Evolutionary conservation across 2,329 filamentous ascomycete species (phyloP), one percentile per base, ranked within the genome.

Genomic region (Dothidotthia symphoricarpi): DNA sequence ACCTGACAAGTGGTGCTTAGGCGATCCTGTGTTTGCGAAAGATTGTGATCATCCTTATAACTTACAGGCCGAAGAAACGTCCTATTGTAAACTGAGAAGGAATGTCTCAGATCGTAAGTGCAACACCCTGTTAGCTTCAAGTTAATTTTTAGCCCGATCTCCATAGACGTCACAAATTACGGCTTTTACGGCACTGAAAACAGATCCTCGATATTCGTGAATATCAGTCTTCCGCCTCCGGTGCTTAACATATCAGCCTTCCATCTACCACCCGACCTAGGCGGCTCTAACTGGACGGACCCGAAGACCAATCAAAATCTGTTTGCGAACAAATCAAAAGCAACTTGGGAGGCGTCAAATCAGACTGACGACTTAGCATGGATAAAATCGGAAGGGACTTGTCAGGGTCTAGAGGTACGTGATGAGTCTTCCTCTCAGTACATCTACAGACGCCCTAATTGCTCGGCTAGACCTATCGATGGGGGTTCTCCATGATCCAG

Each of bases 401-500:
- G 51, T 9, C 51, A 53, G 27, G 24, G 43, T 7, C 26, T 24
- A 7, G 24, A 37, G 9, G 41, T 51, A 34, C 25, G 17, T 19
- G 4, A 24, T 13, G 19, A 31, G 10, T 19, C 14, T 5, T 22
- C 9, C 9, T 22, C 9, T 22, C 5, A 22, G 5, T 11, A 4
- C 15, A n/a, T n/a, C n/a, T n/a, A 19, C 26, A 41, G 39, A 30
- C 13, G 4, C 41, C 46, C 31, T 34, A 41, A 27, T 45, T 32
- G 40, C 31, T 43, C 4, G 10, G n/a, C 26, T n/a, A 46, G 45
- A 44, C 29, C 2, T 59, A 57, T 24, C 38, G 48, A 26, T 60
- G 56, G 53, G 56, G 55, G 0, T 60, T 58, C 31, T 55, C 55
- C 0, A 57, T 47, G 28, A 35, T 55, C 3, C 49, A 59, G 17